Percentiles rank a stretch among this genome's conserved stretches.
These are phyloP conservation scores for Cadophora sp. DNA, from an alignment of 2,329 filamentous ascomycete species.

Conservation along the genomic window DNA sequence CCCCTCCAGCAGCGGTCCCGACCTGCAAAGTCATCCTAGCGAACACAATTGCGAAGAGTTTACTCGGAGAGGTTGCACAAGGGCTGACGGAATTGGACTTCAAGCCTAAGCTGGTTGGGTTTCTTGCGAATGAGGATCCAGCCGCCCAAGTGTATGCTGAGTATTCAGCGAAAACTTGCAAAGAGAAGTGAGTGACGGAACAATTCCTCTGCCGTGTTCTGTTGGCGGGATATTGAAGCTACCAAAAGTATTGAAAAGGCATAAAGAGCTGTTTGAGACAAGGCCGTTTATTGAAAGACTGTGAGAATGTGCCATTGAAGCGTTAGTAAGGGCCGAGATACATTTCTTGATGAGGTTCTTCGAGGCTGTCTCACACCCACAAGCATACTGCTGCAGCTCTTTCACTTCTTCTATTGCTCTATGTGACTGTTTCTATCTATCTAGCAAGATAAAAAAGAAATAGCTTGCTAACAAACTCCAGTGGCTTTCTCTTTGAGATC, in stretches of 20 bases:
- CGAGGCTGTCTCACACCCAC: too few species aligned
- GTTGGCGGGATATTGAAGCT: neutral
- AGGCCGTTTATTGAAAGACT: too few species aligned
- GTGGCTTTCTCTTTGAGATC: slow-evolving; percentile 89
- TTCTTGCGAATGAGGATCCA: slow-evolving; percentile 90
- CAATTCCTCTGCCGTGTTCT: neutral
- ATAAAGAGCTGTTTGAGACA: neutral
- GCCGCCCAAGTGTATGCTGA: slow-evolving; percentile 93
- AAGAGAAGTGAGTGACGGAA: slow-evolving; percentile 79
- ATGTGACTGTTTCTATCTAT: too few species aligned
- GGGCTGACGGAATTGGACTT: slow-evolving; percentile 75
- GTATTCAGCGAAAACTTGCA: slow-evolving; percentile 95
- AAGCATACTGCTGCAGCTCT: too few species aligned
- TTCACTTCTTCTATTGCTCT: too few species aligned
- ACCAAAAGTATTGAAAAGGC: neutral
- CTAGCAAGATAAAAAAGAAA: neutral
- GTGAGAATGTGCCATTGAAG: too few species aligned
- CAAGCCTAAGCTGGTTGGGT: slow-evolving; percentile 84
- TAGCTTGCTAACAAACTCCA: slow-evolving; percentile 46
- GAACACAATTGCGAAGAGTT: slow-evolving; percentile 81
- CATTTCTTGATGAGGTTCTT: too few species aligned
- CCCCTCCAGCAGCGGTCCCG: slow-evolving; percentile 6
- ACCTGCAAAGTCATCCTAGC: slow-evolving; percentile 95
- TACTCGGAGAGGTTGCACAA: slow-evolving; percentile 79
- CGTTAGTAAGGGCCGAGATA: too few species aligned